phyloP scores from a whole-genome alignment of 2,329 filamentous ascomycete species.

The Epichloe elymi region DNA sequence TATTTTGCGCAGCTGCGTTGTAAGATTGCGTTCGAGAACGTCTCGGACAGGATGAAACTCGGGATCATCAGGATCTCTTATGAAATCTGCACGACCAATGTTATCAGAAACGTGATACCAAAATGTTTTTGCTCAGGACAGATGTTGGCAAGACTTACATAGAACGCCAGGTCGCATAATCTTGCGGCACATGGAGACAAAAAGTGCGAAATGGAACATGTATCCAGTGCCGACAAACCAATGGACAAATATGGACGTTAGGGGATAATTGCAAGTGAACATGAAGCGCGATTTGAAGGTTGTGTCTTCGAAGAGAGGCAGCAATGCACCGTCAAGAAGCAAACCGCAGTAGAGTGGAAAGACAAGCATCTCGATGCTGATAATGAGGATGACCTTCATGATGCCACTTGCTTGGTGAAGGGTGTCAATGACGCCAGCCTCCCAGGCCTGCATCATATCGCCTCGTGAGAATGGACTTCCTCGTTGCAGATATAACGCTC shows the following conservation, averaged over 20 bases:
- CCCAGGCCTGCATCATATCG: constrained; percentile 46
- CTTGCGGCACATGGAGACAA: constrained; percentile 97
- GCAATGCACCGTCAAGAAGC: constrained; percentile 72
- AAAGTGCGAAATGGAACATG: constrained; percentile 99
- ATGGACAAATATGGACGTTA: constrained; percentile 90
- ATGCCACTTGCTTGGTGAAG: constrained; percentile 91
- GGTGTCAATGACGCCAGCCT: constrained; percentile 67
- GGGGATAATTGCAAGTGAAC: constrained; percentile 66
- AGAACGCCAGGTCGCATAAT: constrained; percentile 91
- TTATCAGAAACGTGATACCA: neutral
- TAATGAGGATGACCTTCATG: constrained; percentile 95
- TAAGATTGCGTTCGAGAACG: constrained; percentile 83
- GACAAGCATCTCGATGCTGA: constrained; percentile 96
- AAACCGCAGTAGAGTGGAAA: constrained; percentile 94
- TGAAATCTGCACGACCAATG: constrained; percentile 54
- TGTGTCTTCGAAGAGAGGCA: constrained; percentile 77
- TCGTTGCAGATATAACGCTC: constrained; percentile 66
- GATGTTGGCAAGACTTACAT: constrained; percentile 43
- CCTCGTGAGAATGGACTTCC: constrained; percentile 53
- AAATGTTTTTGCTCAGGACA: neutral
- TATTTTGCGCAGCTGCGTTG: constrained; percentile 90
- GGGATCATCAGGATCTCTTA: constrained; percentile 92
- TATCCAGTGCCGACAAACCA: constrained; percentile 99
- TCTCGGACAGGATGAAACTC: constrained; percentile 97
- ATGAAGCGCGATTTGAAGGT: constrained; percentile 63